These are phyloP conservation scores for Fraxinus angustifolia DNA, from an alignment of 305 asterid species.

Conservation along the genomic window DNA sequence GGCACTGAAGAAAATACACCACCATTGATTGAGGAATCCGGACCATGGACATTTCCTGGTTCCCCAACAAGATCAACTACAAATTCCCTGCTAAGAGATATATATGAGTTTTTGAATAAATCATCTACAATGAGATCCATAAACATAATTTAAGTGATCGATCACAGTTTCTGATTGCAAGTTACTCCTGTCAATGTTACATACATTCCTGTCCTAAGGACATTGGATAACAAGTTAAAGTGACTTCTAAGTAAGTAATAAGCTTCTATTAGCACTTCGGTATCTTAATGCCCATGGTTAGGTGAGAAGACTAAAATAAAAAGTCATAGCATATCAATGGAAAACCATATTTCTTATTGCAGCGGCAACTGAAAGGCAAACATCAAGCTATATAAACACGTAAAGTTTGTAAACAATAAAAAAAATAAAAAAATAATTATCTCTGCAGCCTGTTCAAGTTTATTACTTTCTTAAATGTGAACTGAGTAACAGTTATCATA, in stretches of 20 bases:
- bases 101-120: neutral
- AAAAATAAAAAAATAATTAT: too few relatives aligned
- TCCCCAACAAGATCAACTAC: slow-evolving; percentile 89
- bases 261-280: neutral
- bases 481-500: neutral
- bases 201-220: neutral
- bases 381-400: neutral
- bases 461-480: neutral
- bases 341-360: neutral
- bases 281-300: neutral
- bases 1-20: slow-evolving; percentile 59
- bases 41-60: slow-evolving; percentile 77
- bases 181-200: neutral
- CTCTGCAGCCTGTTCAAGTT: neutral
- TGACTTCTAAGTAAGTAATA: neutral
- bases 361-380: neutral
- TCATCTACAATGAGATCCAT: neutral
- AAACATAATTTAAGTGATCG: neutral
- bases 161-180: neutral
- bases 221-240: neutral
- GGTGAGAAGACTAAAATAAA: neutral
- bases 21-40: slow-evolving; percentile 82
- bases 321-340: neutral
- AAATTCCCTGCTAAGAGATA: slow-evolving; percentile 62
- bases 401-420: neutral